Evolutionary conservation across 768 basidiomycete genomes (phyloP).

Genomic region (Xanthoconium purpureum): DNA sequence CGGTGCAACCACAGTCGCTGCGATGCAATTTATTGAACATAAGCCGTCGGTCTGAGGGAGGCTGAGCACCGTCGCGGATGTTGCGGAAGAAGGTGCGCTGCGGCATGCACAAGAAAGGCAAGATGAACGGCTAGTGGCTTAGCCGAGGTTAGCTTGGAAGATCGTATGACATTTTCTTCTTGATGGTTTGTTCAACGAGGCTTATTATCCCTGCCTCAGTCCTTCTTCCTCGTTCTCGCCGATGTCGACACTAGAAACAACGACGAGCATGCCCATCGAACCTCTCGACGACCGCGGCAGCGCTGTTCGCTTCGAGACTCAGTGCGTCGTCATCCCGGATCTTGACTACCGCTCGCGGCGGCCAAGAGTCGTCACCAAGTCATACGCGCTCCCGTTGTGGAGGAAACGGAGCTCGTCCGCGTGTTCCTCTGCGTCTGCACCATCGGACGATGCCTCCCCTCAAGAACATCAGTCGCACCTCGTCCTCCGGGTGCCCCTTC

Average conservation of each 20-base stretch:
- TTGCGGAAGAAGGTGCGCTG: too few relatives aligned
- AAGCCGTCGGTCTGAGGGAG: too few relatives aligned
- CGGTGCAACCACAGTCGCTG: too few relatives aligned
- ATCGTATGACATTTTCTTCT: slow-evolving; percentile 23
- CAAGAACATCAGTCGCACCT: slow-evolving; percentile 42
- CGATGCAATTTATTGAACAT: too few relatives aligned
- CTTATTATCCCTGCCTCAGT: background rate
- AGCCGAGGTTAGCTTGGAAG: slow-evolving; percentile 4
- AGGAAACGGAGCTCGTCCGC: slow-evolving; percentile 35
- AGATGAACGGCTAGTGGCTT: slow-evolving; percentile 2
- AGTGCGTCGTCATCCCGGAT: slow-evolving; percentile 76
- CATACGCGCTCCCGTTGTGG: slow-evolving; percentile 69
- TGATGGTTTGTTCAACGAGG: background rate
- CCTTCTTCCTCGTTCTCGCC: background rate
- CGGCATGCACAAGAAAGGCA: slow-evolving; percentile 6
- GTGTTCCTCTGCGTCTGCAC: slow-evolving; percentile 18
- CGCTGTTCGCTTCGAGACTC: slow-evolving; percentile 65
- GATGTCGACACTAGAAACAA: slow-evolving; percentile 13
- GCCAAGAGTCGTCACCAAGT: slow-evolving; percentile 57
- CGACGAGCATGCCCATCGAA: background rate
- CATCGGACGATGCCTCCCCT: slow-evolving; percentile 20
- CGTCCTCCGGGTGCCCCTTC: slow-evolving; percentile 59
- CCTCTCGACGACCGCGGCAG: slow-evolving; percentile 23
- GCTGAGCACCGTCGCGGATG: too few relatives aligned
- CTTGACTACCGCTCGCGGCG: slow-evolving; percentile 38